Conservation (phyloP, 192 early-diverging fungal genomes). For the Rhizophagus clarus region DNA sequence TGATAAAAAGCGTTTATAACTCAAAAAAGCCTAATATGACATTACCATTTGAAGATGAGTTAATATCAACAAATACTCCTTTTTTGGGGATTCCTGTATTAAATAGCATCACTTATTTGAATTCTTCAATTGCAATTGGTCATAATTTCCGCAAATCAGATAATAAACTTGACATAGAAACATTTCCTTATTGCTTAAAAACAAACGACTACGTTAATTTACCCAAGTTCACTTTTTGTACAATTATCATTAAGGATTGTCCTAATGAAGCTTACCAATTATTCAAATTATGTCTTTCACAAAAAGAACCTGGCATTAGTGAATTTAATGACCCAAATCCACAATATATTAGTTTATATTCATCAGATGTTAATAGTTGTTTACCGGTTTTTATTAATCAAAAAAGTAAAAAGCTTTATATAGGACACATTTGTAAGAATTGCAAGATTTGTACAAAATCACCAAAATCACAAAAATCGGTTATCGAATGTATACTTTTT, state of each 20-base stretch:
- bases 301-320: no score
- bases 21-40: no score
- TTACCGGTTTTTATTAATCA: not conserved
- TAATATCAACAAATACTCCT: not conserved
- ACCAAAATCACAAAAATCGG: no score
- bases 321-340: not conserved
- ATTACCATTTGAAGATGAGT: not conserved
- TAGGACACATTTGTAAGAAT: no score
- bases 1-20: not conserved
- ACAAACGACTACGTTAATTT: not conserved
- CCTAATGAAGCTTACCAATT: no score
- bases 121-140: not conserved
- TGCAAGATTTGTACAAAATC: no score
- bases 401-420: not conserved
- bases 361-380: not conserved
- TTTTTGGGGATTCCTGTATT: not conserved
- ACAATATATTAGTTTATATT: not conserved
- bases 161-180: not conserved
- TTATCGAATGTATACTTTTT: no score
- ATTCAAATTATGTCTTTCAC: no score
- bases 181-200: not conserved
- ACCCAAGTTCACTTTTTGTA: not conserved
- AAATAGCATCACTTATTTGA: not conserved
- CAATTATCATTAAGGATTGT: not conserved
- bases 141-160: not conserved